Evolutionary conservation across 2,329 filamentous ascomycete species (phyloP), one percentile per base, ranked within the genome.

Genomic region (Chaetothyriales sp.): DNA sequence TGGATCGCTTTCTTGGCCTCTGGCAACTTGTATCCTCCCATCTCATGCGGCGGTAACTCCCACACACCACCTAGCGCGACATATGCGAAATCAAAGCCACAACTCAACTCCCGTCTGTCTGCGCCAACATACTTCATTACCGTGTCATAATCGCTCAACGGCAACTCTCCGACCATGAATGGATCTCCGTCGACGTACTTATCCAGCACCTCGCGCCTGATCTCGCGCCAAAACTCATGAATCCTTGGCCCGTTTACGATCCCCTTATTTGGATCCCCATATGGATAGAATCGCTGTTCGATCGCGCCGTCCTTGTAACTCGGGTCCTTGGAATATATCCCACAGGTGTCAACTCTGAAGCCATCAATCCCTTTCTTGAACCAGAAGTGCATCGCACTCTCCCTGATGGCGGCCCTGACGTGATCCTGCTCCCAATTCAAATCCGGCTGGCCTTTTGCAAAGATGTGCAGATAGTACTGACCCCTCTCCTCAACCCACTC

Each of bases 401-500:
- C 73, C 64, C 85, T 85, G 19, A 87, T 77, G 4, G 83, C 84
- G 28, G 74, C 66, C 4, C 85, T 75, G 0, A 79, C 75, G 20
- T 74, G 75, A 0, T 71, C 67, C 52, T 81, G 84, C 61, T 88
- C 82, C 84, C 84, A 89, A 65, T 89, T 89, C 10, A 89, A 70
- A 59, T 89, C 85, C 0, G 85, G 85, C 64, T 88, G 84, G 55
- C 83, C 77, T 5, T 76, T 75, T 6, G 80, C 78, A 64, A 86
- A 89, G 10, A 89, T 72, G 56, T 83, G 80, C 1, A 87, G 75
- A 61, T 85, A 87, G 63, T 86, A 56, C 64, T 88, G 54, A 10
- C 56, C 29, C 2, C 51, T 48, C 3, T 7, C 10, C 29, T 53
- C 50, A 47, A 53, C 55, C 54, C 53, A 59, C 9, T 28, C 43